Percentiles rank a stretch among this genome's conserved stretches.
phyloP scores from a whole-genome alignment of 768 basidiomycete species.

The Tylopilus subfusipes region DNA sequence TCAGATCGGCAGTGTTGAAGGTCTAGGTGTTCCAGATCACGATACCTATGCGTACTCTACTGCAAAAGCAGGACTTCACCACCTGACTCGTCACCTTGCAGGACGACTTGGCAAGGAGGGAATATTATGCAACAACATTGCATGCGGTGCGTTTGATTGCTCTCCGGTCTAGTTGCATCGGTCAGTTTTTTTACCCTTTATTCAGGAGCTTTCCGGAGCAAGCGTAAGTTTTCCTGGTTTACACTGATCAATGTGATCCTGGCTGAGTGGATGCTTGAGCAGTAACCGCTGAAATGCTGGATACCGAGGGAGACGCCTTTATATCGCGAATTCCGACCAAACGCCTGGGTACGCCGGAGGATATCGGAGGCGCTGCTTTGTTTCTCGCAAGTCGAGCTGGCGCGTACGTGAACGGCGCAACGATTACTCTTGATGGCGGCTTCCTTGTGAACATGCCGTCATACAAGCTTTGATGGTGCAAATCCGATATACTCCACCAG shows the following conservation, averaged over 20 bases:
- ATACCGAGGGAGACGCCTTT: conserved; percentile 42
- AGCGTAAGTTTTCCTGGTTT: conserved; percentile 30
- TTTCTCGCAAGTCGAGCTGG: conserved; percentile 61
- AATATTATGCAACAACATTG: conserved; percentile 61
- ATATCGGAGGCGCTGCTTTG: conserved; percentile 59
- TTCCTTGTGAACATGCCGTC: conserved; percentile 40
- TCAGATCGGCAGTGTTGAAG: conserved; percentile 65
- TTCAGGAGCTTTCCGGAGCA: conserved; percentile 40
- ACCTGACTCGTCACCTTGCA: conserved; percentile 56
- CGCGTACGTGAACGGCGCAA: conserved; percentile 61
- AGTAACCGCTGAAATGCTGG: conserved; percentile 57
- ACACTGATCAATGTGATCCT: not conserved
- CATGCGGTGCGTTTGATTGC: conserved; percentile 43
- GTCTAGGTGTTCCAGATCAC: conserved; percentile 45
- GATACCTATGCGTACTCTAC: conserved; percentile 67
- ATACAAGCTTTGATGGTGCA: conserved; percentile 29
- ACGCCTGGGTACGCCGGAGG: conserved; percentile 60
- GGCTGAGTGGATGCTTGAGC: conserved; percentile 3
- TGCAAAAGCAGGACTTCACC: conserved; percentile 60
- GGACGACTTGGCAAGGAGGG: conserved; percentile 53
- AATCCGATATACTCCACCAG: not conserved
- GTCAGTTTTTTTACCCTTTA: not conserved
- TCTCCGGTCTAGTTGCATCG: not conserved
- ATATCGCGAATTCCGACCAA: conserved; percentile 43
- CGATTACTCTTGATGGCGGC: conserved; percentile 62